Evolutionary conservation across 768 basidiomycete genomes (phyloP).

Genomic region (Podaxis carcinomalis): DNA sequence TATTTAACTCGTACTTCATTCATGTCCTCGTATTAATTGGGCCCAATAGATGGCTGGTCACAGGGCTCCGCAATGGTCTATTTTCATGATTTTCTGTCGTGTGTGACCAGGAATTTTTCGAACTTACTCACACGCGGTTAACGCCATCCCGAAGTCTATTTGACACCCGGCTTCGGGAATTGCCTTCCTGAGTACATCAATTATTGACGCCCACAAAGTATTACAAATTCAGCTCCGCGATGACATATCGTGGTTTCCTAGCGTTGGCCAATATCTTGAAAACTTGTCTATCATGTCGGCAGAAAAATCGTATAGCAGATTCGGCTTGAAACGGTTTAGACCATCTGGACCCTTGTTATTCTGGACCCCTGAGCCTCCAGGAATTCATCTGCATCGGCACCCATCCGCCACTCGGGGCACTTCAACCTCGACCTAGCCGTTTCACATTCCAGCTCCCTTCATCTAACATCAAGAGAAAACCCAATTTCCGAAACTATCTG

Average conservation of each 20-base stretch:
- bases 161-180: slow-evolving; percentile 6
- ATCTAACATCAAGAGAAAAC: not conserved
- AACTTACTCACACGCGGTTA: slow-evolving; percentile 7
- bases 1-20: not conserved
- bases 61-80: not conserved
- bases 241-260: not conserved
- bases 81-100: not conserved
- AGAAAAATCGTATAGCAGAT: not conserved
- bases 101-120: not conserved
- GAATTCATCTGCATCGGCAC: not conserved
- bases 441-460: not conserved
- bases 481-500: not conserved
- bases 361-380: too few species aligned
- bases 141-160: slow-evolving; percentile 9
- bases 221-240: slow-evolving; percentile 9
- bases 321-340: too few species aligned
- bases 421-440: not conserved
- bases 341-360: too few species aligned
- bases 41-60: not conserved
- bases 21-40: not conserved
- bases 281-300: not conserved
- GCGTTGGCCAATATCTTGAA: not conserved
- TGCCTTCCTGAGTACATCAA: slow-evolving; percentile 4
- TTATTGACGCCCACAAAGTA: slow-evolving; percentile 9
- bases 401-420: not conserved